Evolutionary conservation across 31 red algal species (phyloP).

Genomic region (Endocladia muricata): DNA sequence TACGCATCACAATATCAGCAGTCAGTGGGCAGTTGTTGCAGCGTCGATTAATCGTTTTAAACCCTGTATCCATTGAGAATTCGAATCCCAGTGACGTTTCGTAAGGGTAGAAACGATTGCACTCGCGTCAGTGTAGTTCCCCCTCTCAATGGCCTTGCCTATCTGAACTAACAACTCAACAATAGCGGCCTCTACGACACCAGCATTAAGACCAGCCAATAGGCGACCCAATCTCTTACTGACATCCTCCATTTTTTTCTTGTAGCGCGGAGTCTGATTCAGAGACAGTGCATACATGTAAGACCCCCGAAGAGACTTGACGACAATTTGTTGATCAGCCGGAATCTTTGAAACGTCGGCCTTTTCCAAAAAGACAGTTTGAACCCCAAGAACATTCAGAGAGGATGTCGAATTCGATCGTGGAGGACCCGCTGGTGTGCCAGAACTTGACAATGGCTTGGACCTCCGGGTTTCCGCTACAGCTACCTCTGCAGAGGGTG

Average conservation of each 20-base stretch:
- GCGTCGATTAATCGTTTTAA: constrained; percentile 90
- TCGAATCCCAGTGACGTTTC: constrained; percentile 82
- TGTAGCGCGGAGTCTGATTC: constrained; percentile 50
- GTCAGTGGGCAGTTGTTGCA: constrained; percentile 78
- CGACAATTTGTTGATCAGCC: constrained; percentile 60
- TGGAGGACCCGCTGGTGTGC: constrained; percentile 57
- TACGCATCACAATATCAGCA: too few relatives aligned
- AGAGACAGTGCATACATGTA: constrained; percentile 61
- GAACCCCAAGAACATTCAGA: constrained; percentile 41
- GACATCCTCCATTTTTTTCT: constrained; percentile 91
- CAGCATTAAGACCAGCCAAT: constrained; percentile 61
- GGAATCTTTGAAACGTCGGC: constrained; percentile 79
- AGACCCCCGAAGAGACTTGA: constrained; percentile 56
- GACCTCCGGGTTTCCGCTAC: constrained; percentile 47
- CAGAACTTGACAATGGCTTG: constrained; percentile 62
- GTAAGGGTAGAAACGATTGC: constrained; percentile 52
- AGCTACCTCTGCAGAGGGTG: constrained; percentile 66
- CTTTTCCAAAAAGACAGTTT: constrained; percentile 58
- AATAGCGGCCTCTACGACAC: constrained; percentile 47
- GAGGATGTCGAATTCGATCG: constrained; percentile 60
- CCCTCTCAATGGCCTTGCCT: constrained; percentile 67
- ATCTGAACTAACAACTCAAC: constrained; percentile 59
- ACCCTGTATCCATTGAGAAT: constrained; percentile 91
- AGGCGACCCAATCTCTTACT: constrained; percentile 84
- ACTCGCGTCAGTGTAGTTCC: constrained; percentile 62